Evolutionary conservation across 2,329 filamentous ascomycete species (phyloP).

Genomic region (Aspergillus carbonarius): DNA sequence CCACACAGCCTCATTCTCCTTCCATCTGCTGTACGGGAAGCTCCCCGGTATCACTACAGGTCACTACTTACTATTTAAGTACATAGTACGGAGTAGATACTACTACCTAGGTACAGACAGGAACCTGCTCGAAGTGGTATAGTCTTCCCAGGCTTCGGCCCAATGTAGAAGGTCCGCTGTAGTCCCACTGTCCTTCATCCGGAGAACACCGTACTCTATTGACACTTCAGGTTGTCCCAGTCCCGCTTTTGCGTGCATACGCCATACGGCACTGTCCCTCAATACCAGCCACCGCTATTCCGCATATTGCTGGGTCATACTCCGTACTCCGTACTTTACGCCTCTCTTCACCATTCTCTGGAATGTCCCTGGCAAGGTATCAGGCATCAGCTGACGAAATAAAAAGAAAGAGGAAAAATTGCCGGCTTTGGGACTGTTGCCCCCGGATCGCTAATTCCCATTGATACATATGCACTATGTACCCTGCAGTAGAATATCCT

Average conservation of each 20-base stretch:
- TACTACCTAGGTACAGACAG: too few species aligned
- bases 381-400: not conserved
- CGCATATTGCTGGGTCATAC: too few species aligned
- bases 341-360: not conserved
- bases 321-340: not conserved
- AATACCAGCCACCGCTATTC: too few species aligned
- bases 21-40: not conserved
- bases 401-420: not conserved
- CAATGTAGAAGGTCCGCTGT: not conserved
- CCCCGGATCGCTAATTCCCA: not conserved
- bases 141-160: not conserved
- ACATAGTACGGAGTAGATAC: too few species aligned
- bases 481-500: not conserved
- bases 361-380: not conserved
- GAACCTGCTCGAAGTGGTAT: not conserved
- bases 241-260: not conserved
- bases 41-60: too few species aligned
- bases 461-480: not conserved
- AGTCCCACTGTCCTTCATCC: not conserved
- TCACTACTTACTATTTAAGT: too few species aligned
- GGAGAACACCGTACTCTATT: not conserved
- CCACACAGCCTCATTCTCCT: slow-evolving; percentile 16
- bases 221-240: not conserved
- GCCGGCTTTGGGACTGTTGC: not conserved
- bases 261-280: not conserved